phyloP scores from a whole-genome alignment of 2,329 filamentous ascomycete genomes.

The Simplicillium sp. region DNA sequence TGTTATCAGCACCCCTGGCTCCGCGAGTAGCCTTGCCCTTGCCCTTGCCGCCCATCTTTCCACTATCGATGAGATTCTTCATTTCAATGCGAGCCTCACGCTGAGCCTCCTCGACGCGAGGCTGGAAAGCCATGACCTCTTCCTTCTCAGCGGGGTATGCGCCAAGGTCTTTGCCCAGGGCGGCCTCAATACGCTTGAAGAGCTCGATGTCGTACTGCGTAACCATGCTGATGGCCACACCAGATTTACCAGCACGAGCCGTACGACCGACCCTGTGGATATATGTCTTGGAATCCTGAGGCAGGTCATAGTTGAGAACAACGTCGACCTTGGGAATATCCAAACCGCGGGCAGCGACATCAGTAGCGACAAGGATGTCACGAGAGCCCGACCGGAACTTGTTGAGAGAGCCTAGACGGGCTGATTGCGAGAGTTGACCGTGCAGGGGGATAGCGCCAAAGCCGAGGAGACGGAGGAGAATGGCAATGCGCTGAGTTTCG shows the following conservation, averaged over 20 bases:
- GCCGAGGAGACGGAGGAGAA: constrained; percentile 73
- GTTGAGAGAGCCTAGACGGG: constrained; percentile 76
- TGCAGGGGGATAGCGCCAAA: constrained; percentile 90
- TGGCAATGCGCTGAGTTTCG: constrained; percentile 78
- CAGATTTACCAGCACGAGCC: constrained; percentile 76
- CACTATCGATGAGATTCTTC: constrained; percentile 64
- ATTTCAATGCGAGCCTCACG: constrained; percentile 70
- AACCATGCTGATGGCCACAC: constrained; percentile 70
- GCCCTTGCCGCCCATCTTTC: constrained; percentile 33
- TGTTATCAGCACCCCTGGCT: constrained; percentile 30
- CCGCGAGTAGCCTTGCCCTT: constrained; percentile 26
- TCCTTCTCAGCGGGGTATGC: constrained; percentile 66
- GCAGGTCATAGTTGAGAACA: constrained; percentile 78
- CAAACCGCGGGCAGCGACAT: constrained; percentile 86
- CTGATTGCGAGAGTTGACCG: constrained; percentile 80
- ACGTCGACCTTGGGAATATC: constrained; percentile 89
- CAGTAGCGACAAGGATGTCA: constrained; percentile 83
- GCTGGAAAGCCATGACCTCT: constrained; percentile 74
- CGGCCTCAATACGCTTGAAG: constrained; percentile 71
- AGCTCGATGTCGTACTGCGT: constrained; percentile 84
- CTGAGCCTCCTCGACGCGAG: constrained; percentile 75
- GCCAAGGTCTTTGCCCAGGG: constrained; percentile 65
- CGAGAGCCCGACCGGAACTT: constrained; percentile 79
- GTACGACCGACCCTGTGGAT: constrained; percentile 85
- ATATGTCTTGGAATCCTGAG: constrained; percentile 80